These are phyloP conservation scores for Tardiomyces depauwii DNA, from an alignment of 1,139 yeast genomes.

Conservation along the genomic window DNA sequence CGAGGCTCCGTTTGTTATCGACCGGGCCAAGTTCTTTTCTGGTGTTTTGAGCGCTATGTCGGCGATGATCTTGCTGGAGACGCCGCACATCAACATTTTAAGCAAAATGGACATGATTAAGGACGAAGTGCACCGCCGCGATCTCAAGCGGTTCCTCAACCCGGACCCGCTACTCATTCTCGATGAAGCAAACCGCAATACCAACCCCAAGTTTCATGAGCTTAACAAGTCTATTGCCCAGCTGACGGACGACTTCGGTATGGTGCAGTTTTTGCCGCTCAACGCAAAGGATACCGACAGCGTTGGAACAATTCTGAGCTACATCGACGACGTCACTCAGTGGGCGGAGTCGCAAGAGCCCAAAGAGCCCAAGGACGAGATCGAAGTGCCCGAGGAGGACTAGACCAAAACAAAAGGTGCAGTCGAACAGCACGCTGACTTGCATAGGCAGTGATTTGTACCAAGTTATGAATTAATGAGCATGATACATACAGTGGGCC, in stretches of 20 bases:
- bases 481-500: no score
- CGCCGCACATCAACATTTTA: constrained; percentile 86
- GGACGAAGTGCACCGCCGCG: constrained; percentile 54
- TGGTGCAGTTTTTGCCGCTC: constrained; percentile 93
- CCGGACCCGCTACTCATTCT: constrained; percentile 80
- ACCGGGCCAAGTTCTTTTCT: constrained; percentile 81
- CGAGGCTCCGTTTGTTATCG: constrained; percentile 91
- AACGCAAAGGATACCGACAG: constrained; percentile 75
- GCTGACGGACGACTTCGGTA: constrained; percentile 84
- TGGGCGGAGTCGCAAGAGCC: constrained; percentile 98
- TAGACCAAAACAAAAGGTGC: constrained; percentile 2
- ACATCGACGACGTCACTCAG: constrained; percentile 93
- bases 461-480: no score
- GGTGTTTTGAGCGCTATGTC: constrained; percentile 97
- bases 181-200: constrained; percentile 34
- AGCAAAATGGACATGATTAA: constrained; percentile 80
- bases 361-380: constrained; percentile 80
- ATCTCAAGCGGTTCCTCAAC: constrained; percentile 71
- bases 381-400: constrained; percentile 44
- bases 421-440: no score
- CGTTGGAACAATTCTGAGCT: constrained; percentile 74
- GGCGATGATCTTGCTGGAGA: constrained; percentile 88
- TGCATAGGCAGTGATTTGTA: no score
- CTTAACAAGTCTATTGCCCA: constrained; percentile 78
- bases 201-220: constrained; percentile 66